Percentiles rank a stretch among this genome's conserved stretches.
phyloP scores from a whole-genome alignment of 768 basidiomycete species.

The Cubamyces sp. region DNA sequence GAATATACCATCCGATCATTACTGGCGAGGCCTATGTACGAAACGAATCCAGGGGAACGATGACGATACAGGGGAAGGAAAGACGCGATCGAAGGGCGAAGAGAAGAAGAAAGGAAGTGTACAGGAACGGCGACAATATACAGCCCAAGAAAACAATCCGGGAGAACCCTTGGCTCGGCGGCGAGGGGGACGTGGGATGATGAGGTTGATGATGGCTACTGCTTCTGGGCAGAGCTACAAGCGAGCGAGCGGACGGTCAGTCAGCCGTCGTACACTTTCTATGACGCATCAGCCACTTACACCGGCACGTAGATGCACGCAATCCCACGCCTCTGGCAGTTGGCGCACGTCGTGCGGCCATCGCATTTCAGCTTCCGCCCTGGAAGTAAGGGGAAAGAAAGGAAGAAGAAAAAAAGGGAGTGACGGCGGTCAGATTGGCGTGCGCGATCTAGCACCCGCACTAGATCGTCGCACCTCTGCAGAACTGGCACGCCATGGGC shows the following conservation, averaged over 20 bases:
- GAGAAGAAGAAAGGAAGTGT: neutral
- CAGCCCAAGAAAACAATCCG: slow-evolving; percentile 2
- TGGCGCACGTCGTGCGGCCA: slow-evolving; percentile 66
- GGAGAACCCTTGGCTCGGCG: slow-evolving; percentile 11
- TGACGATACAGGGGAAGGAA: no score
- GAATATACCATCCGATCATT: slow-evolving; percentile 20
- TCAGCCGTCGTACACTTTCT: neutral
- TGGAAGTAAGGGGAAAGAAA: slow-evolving; percentile 31
- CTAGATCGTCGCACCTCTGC: slow-evolving; percentile 51
- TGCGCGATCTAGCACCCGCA: neutral
- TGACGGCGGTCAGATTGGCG: slow-evolving; percentile 4
- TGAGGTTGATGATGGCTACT: neutral
- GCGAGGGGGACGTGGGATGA: neutral
- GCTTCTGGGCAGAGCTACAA: slow-evolving; percentile 22
- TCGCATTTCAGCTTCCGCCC: slow-evolving; percentile 78
- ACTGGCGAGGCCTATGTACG: slow-evolving; percentile 11
- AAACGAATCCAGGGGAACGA: neutral
- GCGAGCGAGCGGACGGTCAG: neutral
- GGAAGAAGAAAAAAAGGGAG: neutral
- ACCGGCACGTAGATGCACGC: slow-evolving; percentile 68
- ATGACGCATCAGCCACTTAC: slow-evolving; percentile 44
- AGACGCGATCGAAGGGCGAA: neutral
- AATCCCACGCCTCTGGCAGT: slow-evolving; percentile 63
- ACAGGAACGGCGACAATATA: neutral
- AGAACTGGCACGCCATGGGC: slow-evolving; percentile 77